phyloP scores from a whole-genome alignment of 352 stramenopile genomes.

The Thalassiosira livingstoniorum region DNA sequence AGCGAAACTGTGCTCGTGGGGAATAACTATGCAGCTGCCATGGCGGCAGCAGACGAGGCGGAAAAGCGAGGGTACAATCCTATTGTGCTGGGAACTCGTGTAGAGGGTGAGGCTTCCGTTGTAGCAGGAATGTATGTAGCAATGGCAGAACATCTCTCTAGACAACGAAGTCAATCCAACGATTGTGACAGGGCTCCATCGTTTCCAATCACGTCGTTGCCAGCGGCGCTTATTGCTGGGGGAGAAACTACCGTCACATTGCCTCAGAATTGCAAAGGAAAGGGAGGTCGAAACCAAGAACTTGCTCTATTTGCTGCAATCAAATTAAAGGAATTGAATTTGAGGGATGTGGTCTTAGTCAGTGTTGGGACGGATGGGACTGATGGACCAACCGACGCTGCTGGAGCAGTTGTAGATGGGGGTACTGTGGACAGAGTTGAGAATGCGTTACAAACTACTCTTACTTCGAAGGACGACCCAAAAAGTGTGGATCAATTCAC shows the following conservation, averaged over 20 bases:
- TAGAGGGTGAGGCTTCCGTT: constrained; percentile 79
- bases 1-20: constrained; percentile 75
- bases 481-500: background rate
- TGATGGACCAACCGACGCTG: constrained; percentile 87
- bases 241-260: constrained; percentile 83
- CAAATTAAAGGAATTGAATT: constrained; percentile 68
- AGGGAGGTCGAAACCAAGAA: constrained; percentile 88
- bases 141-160: constrained; percentile 72
- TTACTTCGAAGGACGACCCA: too few relatives aligned
- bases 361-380: constrained; percentile 87
- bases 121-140: constrained; percentile 72
- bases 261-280: constrained; percentile 59
- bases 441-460: background rate
- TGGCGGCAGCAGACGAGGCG: constrained; percentile 72
- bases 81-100: constrained; percentile 73
- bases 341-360: constrained; percentile 77
- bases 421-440: constrained; percentile 60
- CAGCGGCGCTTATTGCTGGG: constrained; percentile 75
- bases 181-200: background rate
- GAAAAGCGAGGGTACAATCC: constrained; percentile 75
- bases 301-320: constrained; percentile 82
- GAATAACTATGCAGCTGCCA: constrained; percentile 79
- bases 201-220: constrained; percentile 55
- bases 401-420: constrained; percentile 84
- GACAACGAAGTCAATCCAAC: constrained; percentile 37